Conservation (phyloP, 257 asterid species). For the Solanum sejunctum region DNA sequence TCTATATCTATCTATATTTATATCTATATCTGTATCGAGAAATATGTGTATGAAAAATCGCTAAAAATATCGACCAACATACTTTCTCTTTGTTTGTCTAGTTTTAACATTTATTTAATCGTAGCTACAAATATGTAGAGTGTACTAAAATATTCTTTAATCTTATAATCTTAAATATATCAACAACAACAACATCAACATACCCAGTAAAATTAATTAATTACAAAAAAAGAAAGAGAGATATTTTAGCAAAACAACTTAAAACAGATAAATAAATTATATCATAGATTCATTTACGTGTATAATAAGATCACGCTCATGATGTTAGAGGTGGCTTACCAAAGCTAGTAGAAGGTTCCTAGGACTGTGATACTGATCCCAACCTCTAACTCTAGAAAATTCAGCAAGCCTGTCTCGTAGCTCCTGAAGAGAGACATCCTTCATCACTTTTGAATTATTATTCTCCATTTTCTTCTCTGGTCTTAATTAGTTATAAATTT, state of each 20-base stretch:
- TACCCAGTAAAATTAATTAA: not conserved
- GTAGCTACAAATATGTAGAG: no score
- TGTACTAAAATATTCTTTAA: not conserved
- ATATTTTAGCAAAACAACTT: not conserved
- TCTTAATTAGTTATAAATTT: not conserved
- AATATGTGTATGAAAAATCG: no score
- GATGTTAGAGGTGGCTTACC: slow-evolving; percentile 12
- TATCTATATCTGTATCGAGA: no score
- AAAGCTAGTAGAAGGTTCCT: slow-evolving; percentile 59
- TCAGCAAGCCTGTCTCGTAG: slow-evolving; percentile 40
- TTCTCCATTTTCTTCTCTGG: slow-evolving; percentile 20
- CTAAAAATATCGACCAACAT: no score
- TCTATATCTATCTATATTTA: no score
- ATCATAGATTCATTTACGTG: not conserved
- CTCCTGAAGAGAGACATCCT: slow-evolving; percentile 50
- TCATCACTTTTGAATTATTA: slow-evolving; percentile 7
- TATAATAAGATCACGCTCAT: not conserved
- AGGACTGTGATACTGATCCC: slow-evolving; percentile 57
- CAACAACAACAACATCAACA: no score
- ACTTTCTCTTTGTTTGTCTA: no score
- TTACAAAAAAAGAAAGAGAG: not conserved
- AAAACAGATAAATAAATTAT: not conserved
- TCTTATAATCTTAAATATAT: rapidly evolving
- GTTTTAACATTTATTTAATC: no score
- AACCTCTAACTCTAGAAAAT: slow-evolving; percentile 40